phyloP scores from a whole-genome alignment of 2,329 filamentous ascomycete species.

The Botrytis elliptica region DNA sequence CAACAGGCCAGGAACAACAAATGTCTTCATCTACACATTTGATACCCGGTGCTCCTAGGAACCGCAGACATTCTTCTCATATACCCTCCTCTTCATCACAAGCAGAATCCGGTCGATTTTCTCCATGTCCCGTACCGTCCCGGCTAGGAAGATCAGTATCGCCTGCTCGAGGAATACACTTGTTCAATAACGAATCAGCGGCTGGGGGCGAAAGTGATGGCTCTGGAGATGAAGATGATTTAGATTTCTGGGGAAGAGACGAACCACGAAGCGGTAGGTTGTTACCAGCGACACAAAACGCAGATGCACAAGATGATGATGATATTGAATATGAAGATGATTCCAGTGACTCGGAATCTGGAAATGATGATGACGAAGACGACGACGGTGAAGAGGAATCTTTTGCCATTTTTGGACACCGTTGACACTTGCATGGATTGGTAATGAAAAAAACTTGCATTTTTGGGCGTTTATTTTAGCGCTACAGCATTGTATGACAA shows the following conservation, averaged over 20 bases:
- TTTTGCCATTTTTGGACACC: conserved; percentile 54
- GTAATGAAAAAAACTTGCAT: conserved; percentile 5
- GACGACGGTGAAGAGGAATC: conserved; percentile 47
- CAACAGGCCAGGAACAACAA: conserved; percentile 26
- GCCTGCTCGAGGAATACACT: conserved; percentile 37
- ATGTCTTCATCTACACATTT: conserved; percentile 20
- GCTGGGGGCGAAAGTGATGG: conserved; percentile 49
- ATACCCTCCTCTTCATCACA: conserved; percentile 25
- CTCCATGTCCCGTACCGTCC: conserved; percentile 31
- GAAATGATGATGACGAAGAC: conserved; percentile 40
- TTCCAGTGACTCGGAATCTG: conserved; percentile 26
- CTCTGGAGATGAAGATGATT: conserved; percentile 50
- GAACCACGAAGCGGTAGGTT: conserved; percentile 41
- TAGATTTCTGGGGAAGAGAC: conserved; percentile 49
- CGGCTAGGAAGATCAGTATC: conserved; percentile 40
- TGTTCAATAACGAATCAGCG: conserved; percentile 30
- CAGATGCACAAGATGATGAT: conserved; percentile 40
- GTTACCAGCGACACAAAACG: conserved; percentile 33
- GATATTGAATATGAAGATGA: conserved; percentile 40
- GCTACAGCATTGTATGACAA: conserved; percentile 4
- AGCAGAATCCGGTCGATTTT: conserved; percentile 27
- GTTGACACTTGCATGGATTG: conserved; percentile 36
- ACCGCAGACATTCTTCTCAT: conserved; percentile 38
- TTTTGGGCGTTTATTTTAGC: conserved; percentile 14
- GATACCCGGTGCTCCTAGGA: conserved; percentile 24